Conservation (phyloP, 106 monocot genomes). For the Acorus gramineus region DNA sequence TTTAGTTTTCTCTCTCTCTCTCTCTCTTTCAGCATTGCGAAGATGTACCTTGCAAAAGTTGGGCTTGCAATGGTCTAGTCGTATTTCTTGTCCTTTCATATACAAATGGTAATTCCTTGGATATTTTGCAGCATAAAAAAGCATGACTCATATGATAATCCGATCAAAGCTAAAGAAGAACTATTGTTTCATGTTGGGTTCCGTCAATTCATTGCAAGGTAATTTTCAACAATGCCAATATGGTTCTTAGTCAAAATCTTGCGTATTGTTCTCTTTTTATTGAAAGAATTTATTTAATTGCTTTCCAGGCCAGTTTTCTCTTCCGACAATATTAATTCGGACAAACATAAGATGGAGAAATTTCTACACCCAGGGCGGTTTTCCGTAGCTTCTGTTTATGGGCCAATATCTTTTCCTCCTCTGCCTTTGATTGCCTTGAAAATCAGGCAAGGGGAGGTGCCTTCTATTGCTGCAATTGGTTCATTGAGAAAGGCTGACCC, state of each 20-base stretch:
- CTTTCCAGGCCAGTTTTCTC: slow-evolving; percentile 77
- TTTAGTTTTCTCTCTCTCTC: no score
- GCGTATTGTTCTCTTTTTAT: no score
- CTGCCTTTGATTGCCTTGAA: slow-evolving; percentile 65
- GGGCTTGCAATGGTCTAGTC: no score
- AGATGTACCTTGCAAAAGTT: background rate
- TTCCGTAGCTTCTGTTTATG: slow-evolving; percentile 83
- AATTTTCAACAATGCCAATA: background rate
- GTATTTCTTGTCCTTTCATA: no score
- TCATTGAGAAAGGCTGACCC: slow-evolving; percentile 78
- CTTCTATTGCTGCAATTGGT: slow-evolving; percentile 65
- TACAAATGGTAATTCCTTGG: background rate
- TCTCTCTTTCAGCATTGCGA: no score
- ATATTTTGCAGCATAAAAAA: slow-evolving; percentile 65
- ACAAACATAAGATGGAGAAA: slow-evolving; percentile 97
- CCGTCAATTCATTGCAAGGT: slow-evolving; percentile 82
- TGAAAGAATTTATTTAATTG: background rate
- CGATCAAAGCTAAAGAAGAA: slow-evolving; percentile 86
- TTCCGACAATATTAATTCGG: slow-evolving; percentile 70
- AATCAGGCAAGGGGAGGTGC: slow-evolving; percentile 26
- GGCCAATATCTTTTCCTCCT: slow-evolving; percentile 67
- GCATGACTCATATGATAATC: slow-evolving; percentile 69
- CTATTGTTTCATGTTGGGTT: slow-evolving; percentile 86
- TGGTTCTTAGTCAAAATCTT: no score
- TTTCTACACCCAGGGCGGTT: slow-evolving; percentile 82